A percentile compares a stretch with the other conserved stretches of the same genome.
phyloP scores from a whole-genome alignment of 768 basidiomycete genomes.

The Naganishia vaughanmartiniae region DNA sequence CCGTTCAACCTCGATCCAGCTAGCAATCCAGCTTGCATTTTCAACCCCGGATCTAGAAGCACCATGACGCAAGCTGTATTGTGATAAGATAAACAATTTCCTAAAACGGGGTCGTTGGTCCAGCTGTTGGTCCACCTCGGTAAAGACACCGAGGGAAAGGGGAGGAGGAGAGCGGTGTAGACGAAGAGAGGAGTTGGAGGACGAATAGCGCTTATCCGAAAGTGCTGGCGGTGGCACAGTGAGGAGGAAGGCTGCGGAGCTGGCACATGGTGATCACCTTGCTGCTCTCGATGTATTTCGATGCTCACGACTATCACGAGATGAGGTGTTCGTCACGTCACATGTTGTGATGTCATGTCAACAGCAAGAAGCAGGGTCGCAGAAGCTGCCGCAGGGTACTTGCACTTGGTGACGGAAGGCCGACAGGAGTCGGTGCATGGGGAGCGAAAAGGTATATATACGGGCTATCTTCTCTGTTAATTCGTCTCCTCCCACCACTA shows the following conservation, averaged over 20 bases:
- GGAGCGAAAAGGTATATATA: neutral
- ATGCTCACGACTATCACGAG: neutral
- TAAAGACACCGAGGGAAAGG: neutral
- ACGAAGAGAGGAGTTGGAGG: neutral
- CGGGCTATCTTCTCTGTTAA: neutral
- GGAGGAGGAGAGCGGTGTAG: neutral
- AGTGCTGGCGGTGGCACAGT: neutral
- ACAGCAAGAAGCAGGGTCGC: neutral
- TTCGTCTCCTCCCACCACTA: too few species aligned
- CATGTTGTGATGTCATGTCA: neutral
- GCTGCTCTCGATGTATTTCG: too few species aligned
- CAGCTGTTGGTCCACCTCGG: neutral
- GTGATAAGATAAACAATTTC: constrained; percentile 7
- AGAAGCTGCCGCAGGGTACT: neutral
- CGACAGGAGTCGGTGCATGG: too few species aligned
- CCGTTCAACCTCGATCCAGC: neutral
- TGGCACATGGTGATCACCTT: too few species aligned
- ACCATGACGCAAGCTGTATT: constrained; percentile 9
- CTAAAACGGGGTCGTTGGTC: constrained; percentile 4
- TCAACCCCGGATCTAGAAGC: neutral
- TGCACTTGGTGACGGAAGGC: too few species aligned
- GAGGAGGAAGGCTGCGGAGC: neutral
- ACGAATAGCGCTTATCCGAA: neutral
- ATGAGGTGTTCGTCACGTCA: neutral
- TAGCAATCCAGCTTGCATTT: neutral